Evolutionary conservation across 805 yeast genomes (phyloP).

Genomic region (Candida michaelii): DNA sequence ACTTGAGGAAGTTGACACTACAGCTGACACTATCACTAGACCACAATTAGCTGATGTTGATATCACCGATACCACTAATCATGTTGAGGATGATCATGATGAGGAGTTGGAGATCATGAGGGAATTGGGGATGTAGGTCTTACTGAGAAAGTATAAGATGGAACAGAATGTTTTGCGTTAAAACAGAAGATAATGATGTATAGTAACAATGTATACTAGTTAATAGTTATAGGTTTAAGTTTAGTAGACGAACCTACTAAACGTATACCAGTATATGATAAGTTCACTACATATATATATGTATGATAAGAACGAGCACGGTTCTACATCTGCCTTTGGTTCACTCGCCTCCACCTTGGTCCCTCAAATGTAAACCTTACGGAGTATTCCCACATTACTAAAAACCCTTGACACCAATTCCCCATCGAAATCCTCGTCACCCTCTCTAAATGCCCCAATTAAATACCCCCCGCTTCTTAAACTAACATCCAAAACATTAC

Average conservation of each 20-base stretch:
- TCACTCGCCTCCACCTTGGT: background rate
- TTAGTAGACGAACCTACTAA: too few relatives aligned
- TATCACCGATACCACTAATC: background rate
- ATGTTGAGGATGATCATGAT: conserved; percentile 21
- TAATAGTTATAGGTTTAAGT: too few relatives aligned
- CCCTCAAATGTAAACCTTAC: conserved; percentile 26
- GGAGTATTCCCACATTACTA: conserved; percentile 46
- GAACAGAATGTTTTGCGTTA: too few relatives aligned
- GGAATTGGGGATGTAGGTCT: conserved; percentile 30
- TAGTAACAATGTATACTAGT: too few relatives aligned
- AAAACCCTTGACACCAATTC: conserved; percentile 45
- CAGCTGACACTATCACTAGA: background rate
- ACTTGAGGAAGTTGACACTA: background rate
- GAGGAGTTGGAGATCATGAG: conserved; percentile 38
- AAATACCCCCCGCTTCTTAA: conserved; percentile 54
- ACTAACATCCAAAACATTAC: conserved; percentile 40
- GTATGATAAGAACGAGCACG: too few relatives aligned
- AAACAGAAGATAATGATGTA: too few relatives aligned
- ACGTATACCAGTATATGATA: too few relatives aligned
- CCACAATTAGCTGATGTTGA: background rate
- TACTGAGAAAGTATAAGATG: too few relatives aligned
- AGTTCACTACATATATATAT: too few relatives aligned
- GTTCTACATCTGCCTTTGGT: too few relatives aligned
- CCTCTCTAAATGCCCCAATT: conserved; percentile 45
- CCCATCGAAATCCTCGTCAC: conserved; percentile 24